A percentile compares a stretch with the other conserved stretches of the same genome.
Evolutionary conservation across 257 asterid species (phyloP).

Genomic region (Solanum gracilifrons): DNA sequence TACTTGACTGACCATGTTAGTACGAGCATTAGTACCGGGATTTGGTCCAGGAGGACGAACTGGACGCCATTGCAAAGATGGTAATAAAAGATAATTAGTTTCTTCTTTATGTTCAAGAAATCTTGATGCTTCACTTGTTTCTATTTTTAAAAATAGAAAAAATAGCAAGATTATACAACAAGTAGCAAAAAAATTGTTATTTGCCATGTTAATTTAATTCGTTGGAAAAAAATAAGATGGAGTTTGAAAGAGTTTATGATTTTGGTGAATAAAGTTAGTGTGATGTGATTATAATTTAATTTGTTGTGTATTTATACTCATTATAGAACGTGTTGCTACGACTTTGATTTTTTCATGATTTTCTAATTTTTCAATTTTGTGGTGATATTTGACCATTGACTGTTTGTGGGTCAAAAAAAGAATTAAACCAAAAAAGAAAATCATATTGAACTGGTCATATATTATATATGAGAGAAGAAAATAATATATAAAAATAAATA

Average conservation of each 20-base stretch:
- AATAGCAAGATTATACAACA: background rate
- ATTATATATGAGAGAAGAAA: background rate
- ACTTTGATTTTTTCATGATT: background rate
- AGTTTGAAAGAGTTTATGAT: background rate
- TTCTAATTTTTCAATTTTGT: background rate
- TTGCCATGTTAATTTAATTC: background rate
- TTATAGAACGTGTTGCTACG: background rate
- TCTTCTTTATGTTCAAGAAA: slow-evolving; percentile 27
- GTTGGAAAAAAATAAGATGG: background rate
- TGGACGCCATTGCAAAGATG: background rate
- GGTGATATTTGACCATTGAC: background rate
- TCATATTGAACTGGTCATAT: background rate
- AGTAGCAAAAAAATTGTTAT: background rate
- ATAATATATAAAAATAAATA: no score
- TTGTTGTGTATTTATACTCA: slow-evolving; percentile 4
- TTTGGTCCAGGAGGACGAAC: background rate
- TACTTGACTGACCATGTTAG: background rate
- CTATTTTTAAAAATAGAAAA: background rate
- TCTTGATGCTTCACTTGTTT: slow-evolving; percentile 20
- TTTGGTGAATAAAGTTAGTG: background rate
- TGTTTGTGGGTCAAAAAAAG: background rate
- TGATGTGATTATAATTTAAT: background rate
- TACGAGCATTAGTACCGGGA: background rate
- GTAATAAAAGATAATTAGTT: background rate
- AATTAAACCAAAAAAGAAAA: background rate